Percentiles rank a stretch among this genome's conserved stretches.
Conservation (phyloP, 306 rosid species). For the Rosa chinensis region DNA sequence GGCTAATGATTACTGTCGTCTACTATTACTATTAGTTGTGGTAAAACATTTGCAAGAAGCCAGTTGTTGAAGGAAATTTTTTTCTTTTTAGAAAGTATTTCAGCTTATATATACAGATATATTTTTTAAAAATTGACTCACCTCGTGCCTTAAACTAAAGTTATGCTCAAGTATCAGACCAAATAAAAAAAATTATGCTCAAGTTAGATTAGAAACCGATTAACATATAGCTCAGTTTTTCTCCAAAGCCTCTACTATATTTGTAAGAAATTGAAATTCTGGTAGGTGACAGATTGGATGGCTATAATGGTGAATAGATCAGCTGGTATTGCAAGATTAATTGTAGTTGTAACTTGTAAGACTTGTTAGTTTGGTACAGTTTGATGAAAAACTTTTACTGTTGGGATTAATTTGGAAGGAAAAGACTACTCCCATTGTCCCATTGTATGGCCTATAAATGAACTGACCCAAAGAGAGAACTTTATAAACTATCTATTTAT, state of each 20-base stretch:
- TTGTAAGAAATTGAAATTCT: background rate
- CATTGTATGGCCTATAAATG: background rate
- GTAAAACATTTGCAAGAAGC: background rate
- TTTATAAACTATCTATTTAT: background rate
- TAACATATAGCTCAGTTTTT: background rate
- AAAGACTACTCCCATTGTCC: background rate
- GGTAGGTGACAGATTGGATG: background rate
- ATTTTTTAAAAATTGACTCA: background rate
- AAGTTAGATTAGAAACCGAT: background rate
- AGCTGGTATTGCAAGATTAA: background rate
- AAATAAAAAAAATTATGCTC: too few relatives aligned
- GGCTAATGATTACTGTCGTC: background rate
- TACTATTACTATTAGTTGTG: background rate
- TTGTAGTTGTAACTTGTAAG: background rate
- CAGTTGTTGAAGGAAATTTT: background rate
- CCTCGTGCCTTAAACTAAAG: background rate
- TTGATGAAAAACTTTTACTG: background rate
- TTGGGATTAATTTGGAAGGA: background rate
- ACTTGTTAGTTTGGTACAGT: background rate
- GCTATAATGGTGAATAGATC: background rate
- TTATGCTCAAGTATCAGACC: too few relatives aligned
- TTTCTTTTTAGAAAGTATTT: background rate
- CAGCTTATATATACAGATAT: background rate
- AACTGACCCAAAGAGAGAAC: background rate
- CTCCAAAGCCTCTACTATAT: background rate